Base-by-base conservation (phyloP, 441 rosid genomes). In the Biscutella laevigata region DNA sequence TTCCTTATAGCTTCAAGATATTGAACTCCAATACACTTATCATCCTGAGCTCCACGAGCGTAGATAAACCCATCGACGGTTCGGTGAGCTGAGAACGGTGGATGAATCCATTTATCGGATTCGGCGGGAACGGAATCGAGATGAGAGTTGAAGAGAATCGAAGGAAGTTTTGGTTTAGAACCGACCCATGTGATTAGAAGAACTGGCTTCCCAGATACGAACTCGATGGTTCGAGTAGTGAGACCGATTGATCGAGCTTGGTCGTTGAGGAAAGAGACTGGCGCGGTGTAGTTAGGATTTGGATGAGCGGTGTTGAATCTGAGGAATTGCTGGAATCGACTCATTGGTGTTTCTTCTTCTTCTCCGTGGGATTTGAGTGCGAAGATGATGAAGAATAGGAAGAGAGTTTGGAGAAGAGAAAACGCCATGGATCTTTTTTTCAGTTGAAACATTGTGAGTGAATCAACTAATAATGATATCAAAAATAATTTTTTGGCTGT, bases 91-190 rank as follows among this genome's bases (percentile, higher is more conserved):
- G 95, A 63, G 88, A 90, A 84, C 5, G 94, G 95, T 5, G 83
- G 84, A 57, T 86, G 77, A 11, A 44, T 10, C 98, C 95, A 86
- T 51, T 82, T 84, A 24, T 77, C 58, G 11, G 83, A 76, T 53
- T 90, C 97, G 4, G 77, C 84, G 1, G 94, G 92, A 62, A 90
- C 95, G 34, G 97, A 90, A 41, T 90, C 97, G 66, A 90, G 84
- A 54, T 90, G 95, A 58, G 97, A 86, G 72, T 86, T 86, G 69
- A 90, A 66, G 47, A 90, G 84, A 19, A 90, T 44, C 0, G 89
- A 84, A 14, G 79, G 83, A 10, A 84, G 89, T 11, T 81, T 66
- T 1, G 88, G 86, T 62, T 82, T 40, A 1, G 88, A 72, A 30
- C 94, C 95, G 0, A 67, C 60, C 95, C 97, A 90, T 17, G 91